These are phyloP conservation scores for Encephalitozoon cuniculi DNA, from an alignment of 371 early-diverging fungal species.

Conservation along the genomic window DNA sequence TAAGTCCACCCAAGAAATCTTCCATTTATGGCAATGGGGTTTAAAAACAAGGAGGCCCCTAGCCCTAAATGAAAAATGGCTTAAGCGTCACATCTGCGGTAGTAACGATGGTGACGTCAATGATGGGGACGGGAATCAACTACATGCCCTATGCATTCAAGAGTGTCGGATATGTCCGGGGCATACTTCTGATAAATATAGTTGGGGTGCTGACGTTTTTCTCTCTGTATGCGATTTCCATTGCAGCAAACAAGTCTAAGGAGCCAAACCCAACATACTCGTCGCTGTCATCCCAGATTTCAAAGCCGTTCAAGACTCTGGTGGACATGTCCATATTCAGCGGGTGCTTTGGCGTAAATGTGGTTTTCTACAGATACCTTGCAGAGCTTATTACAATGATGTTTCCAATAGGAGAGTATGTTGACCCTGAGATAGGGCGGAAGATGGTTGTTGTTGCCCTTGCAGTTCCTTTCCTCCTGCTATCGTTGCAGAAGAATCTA, in stretches of 20 bases:
- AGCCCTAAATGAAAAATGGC: constrained; percentile 28
- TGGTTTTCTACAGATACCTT: constrained; percentile 12
- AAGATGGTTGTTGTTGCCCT: neutral
- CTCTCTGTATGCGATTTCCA: constrained; percentile 46
- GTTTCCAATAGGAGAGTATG: neutral
- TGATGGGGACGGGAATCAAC: constrained; percentile 57
- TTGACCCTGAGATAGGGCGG: neutral
- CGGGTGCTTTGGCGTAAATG: constrained; percentile 9
- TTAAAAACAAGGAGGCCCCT: neutral
- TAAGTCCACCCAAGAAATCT: neutral
- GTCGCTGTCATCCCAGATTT: constrained; percentile 1
- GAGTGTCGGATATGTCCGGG: constrained; percentile 44
- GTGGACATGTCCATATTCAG: constrained; percentile 13
- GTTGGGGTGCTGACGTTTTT: constrained; percentile 45
- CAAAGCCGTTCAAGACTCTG: neutral
- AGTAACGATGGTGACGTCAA: constrained; percentile 51
- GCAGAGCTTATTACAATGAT: neutral
- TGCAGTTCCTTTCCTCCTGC: neutral
- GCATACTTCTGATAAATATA: constrained; percentile 22
- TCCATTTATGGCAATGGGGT: neutral
- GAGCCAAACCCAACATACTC: constrained; percentile 1
- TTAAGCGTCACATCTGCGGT: constrained; percentile 33
- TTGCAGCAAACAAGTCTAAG: constrained; percentile 37
- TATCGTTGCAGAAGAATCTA: constrained; percentile 21
- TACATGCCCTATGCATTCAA: constrained; percentile 53